Base-by-base conservation (phyloP, 177 flowering plant genomes). In the Tripterygium wilfordii region DNA sequence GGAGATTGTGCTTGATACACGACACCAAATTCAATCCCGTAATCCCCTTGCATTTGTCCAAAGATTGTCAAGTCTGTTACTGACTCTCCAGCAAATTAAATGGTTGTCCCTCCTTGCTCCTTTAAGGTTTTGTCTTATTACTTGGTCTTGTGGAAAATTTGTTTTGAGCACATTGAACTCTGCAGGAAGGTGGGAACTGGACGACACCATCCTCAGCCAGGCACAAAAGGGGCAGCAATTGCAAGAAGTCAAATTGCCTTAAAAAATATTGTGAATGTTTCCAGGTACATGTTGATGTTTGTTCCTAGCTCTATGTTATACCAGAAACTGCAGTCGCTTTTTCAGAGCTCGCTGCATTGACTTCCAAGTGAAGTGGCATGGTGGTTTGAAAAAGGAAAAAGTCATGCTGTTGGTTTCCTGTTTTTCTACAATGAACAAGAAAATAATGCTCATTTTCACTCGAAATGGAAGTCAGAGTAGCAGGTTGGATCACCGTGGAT, bases 31-130 rank as follows among this genome's bases (percentile, higher is more conserved):
- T 56, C 78, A 72, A 51, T 60, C 73, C 2, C 80, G 84, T 36
- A 74, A 86, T 53, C 89, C 95, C 19, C 80, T 71, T 60, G 97
- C 95, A 36, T 89, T 89, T 78, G 77, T 63, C 82, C 95, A 15
- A 83, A 73, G 60, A 57, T 78, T 48, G 57, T 78, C 9, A 38
- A 22, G 13, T 46, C 27, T 18, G 33, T 22, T 15, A 41, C 28
- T 13, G 64, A 43, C 40, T 58, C 66, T 54, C 65, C 73, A 25
- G 45, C 42, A 48, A 60, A 65, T 42, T 59, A 14, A 41, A 66
- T 22, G 67, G 79, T 54, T 31, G 25, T 31, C 31, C 21, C n/a
- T 40, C n/a, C 24, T 4, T 40, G 33, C 1, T 29, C 27, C 4
- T 33, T n/a, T 1, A 16, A 20, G 7, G 43, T 4, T 27, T 5